Base-by-base conservation (phyloP, 2,329 filamentous ascomycete genomes). In the Nothomitra cinnamomea region DNA sequence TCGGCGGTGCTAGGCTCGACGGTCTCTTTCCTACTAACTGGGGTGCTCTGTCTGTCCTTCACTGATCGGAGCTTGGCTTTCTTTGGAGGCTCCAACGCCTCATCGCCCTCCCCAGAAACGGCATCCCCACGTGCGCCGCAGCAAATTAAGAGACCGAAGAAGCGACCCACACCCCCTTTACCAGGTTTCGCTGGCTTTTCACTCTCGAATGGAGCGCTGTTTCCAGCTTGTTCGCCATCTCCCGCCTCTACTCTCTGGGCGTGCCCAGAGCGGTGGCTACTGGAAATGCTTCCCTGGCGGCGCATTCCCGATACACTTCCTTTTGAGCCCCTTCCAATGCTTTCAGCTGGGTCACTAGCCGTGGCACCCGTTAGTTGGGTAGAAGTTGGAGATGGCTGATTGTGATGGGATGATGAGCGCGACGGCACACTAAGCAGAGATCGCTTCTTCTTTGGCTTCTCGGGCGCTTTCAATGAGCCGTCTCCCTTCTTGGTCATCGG, bases 111-210 rank as follows among this genome's bases (percentile, higher is more conserved):
- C 50, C 78, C 67, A 4, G 67, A 63, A 57, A 78, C 75, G 15
- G 74, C 73, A 58, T 77, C 73, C 57, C 82, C 80, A 51, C 80
- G 78, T 41, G 79, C 73, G 54, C 72, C 74, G 64, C 83, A 86
- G 69, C 83, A 87, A 56, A 75, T 79, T 55, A 87, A 71, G 53
- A 86, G 74, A 12, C 69, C 64, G 10, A 73, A 60, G 32, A 73
- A 59, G 15, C 65, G 51, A 42, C 36, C 28, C 32, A 56, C 66
- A 21, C 65, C 63, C 38, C 68, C 68, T 61, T 70, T 70, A 60
- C 68, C 71, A 55, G 64, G 66, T 28, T 43, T 52, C 17, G 13
- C 2, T 21, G 50, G 40, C 55, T 63, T 69, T 58, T 43, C 38
- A 38, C 15, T 52, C 28, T 43, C 50, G 21, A 52, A 52, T 32